Conservation (phyloP, 2,329 filamentous ascomycete genomes). For the Nemania sp. region DNA sequence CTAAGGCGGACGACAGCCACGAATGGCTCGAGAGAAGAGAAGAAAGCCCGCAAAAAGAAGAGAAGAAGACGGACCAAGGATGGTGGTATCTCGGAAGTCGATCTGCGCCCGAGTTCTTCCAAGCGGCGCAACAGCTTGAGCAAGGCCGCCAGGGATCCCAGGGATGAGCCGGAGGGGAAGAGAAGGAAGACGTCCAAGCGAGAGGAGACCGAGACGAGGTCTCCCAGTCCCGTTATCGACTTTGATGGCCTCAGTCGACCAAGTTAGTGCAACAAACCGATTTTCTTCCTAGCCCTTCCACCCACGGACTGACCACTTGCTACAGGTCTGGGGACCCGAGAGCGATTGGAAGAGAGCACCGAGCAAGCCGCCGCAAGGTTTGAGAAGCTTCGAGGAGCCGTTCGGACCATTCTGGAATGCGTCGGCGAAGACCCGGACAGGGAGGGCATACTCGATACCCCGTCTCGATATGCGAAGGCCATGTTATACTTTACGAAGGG, state of each 20-base stretch:
- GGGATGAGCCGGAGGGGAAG: conserved; percentile 54
- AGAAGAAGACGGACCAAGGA: conserved; percentile 37
- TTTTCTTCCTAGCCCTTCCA: not conserved
- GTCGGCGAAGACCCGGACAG: conserved; percentile 70
- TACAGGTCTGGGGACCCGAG: conserved; percentile 65
- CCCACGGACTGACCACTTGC: conserved; percentile 26
- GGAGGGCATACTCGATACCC: conserved; percentile 68
- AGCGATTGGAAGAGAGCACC: conserved; percentile 61
- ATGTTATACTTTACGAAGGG: conserved; percentile 96
- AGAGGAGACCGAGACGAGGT: conserved; percentile 45
- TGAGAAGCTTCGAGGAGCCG: conserved; percentile 63
- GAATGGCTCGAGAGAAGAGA: conserved; percentile 32
- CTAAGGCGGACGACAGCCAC: conserved; percentile 11
- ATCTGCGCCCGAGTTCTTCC: conserved; percentile 38
- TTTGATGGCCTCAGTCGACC: conserved; percentile 65
- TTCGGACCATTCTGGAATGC: conserved; percentile 69
- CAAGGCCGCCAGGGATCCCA: conserved; percentile 65
- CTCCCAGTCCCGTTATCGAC: conserved; percentile 63
- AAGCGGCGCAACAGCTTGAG: conserved; percentile 59
- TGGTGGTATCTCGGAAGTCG: conserved; percentile 40
- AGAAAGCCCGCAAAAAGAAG: conserved; percentile 42
- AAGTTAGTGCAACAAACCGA: conserved; percentile 46
- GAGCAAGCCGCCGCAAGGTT: conserved; percentile 57
- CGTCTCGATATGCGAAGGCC: conserved; percentile 89
- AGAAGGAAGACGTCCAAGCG: conserved; percentile 44